Conservation (phyloP, 192 early-diverging fungal genomes). For the Dispira parvispora region DNA sequence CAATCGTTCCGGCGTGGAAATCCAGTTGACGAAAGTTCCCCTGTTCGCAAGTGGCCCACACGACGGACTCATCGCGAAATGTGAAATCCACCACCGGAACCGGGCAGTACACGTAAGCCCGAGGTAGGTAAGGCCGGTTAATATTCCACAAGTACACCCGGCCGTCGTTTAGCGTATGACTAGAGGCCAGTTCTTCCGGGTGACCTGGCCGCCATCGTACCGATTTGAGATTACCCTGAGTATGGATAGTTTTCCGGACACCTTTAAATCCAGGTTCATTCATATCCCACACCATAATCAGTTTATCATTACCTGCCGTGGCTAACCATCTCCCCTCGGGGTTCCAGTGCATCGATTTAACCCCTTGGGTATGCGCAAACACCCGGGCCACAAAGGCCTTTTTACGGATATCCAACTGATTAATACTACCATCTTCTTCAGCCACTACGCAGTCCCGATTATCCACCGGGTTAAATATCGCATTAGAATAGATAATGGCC, state of each 20-base stretch:
- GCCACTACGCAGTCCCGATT: constrained; percentile 1
- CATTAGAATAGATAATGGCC: background rate
- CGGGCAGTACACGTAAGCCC: background rate
- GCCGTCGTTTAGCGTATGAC: constrained; percentile 16
- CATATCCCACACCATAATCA: constrained; percentile 31
- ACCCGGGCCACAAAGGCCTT: constrained; percentile 1
- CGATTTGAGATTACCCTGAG: constrained; percentile 15
- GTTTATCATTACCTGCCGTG: constrained; percentile 22
- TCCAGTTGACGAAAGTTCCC: constrained; percentile 4
- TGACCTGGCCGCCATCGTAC: constrained; percentile 30
- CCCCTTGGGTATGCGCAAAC: constrained; percentile 12
- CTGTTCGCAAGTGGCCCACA: constrained; percentile 6
- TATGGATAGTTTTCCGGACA: constrained; percentile 19
- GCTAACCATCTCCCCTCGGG: constrained; percentile 26
- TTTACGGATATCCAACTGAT: background rate
- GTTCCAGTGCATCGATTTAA: constrained; percentile 25
- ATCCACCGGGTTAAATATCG: constrained; percentile 1
- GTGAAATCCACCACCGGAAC: constrained; percentile 8
- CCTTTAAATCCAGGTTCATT: constrained; percentile 2
- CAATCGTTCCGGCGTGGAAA: constrained; percentile 8
- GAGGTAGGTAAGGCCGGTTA: constrained; percentile 22
- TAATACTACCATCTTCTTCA: constrained; percentile 3
- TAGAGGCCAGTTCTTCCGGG: constrained; percentile 26
- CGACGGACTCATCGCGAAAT: background rate
- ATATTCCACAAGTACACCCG: constrained; percentile 29